phyloP scores from a whole-genome alignment of 768 basidiomycete genomes.

The Xerocomus spinulosus region DNA sequence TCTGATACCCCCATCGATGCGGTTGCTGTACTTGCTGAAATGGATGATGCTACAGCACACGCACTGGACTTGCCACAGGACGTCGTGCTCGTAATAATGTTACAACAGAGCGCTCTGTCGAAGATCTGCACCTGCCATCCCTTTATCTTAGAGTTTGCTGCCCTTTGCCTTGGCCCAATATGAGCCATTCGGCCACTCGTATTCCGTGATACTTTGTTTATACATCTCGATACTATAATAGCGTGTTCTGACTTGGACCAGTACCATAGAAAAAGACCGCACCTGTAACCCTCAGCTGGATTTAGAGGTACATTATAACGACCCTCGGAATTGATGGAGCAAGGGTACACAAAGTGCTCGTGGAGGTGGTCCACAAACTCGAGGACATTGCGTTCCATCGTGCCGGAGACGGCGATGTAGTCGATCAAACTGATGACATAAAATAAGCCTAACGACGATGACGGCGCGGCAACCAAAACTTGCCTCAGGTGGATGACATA shows the following conservation, averaged over 20 bases:
- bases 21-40: no score
- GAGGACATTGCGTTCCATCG: constrained; percentile 92
- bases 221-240: constrained; percentile 81
- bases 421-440: constrained; percentile 67
- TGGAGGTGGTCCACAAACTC: constrained; percentile 90
- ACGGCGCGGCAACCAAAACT: background rate
- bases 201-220: constrained; percentile 73
- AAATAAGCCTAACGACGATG: background rate
- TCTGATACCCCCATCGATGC: no score
- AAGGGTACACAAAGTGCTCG: constrained; percentile 87
- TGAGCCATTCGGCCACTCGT: constrained; percentile 75
- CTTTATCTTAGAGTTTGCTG: constrained; percentile 1
- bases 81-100: background rate
- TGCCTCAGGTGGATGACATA: constrained; percentile 85
- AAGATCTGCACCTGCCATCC: background rate
- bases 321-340: constrained; percentile 79
- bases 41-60: no score
- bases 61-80: no score
- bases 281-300: constrained; percentile 68
- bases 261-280: background rate
- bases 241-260: background rate
- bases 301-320: constrained; percentile 83
- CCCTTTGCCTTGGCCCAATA: constrained; percentile 22
- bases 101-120: background rate
- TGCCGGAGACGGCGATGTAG: constrained; percentile 86